Percentiles rank a stretch among this genome's conserved stretches.
Evolutionary conservation across 257 asterid species (phyloP).

Genomic region (Salvia miltiorrhiza): DNA sequence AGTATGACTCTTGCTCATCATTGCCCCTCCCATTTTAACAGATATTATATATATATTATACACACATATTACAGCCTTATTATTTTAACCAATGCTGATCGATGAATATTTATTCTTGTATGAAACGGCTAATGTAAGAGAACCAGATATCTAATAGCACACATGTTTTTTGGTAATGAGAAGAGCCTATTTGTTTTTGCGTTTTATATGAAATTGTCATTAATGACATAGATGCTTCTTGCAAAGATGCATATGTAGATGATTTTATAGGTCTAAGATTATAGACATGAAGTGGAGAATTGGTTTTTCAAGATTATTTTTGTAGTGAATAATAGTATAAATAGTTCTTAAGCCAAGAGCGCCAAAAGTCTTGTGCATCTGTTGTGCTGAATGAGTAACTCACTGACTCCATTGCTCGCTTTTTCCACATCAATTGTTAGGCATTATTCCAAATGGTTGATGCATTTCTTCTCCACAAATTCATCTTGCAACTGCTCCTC

Average conservation of each 20-base stretch:
- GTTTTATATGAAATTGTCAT: too few species aligned
- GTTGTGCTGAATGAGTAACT: conserved; percentile 88
- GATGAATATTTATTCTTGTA: conserved; percentile 20
- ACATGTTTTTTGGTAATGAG: conserved; percentile 11
- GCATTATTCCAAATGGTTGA: conserved; percentile 66
- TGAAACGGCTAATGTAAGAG: conserved; percentile 22
- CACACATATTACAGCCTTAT: background rate
- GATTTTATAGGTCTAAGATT: too few species aligned
- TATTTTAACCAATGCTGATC: conserved; percentile 24
- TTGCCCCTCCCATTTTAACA: background rate
- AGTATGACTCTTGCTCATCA: conserved; percentile 28
- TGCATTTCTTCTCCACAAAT: conserved; percentile 79
- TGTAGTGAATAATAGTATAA: too few species aligned
- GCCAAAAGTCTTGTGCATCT: conserved; percentile 98
- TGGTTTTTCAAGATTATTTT: conserved; percentile 27
- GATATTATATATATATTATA: background rate
- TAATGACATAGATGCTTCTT: too few species aligned
- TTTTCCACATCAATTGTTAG: conserved; percentile 82
- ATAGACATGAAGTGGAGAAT: background rate
- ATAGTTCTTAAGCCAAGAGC: conserved; percentile 54
- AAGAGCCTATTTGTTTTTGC: background rate
- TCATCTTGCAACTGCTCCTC: conserved; percentile 57
- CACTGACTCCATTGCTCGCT: conserved; percentile 78
- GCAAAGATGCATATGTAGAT: too few species aligned
- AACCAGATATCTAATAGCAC: conserved; percentile 2